Base-by-base conservation (phyloP, 1,284 basidiomycete species). In the Ustilago tritici region DNA sequence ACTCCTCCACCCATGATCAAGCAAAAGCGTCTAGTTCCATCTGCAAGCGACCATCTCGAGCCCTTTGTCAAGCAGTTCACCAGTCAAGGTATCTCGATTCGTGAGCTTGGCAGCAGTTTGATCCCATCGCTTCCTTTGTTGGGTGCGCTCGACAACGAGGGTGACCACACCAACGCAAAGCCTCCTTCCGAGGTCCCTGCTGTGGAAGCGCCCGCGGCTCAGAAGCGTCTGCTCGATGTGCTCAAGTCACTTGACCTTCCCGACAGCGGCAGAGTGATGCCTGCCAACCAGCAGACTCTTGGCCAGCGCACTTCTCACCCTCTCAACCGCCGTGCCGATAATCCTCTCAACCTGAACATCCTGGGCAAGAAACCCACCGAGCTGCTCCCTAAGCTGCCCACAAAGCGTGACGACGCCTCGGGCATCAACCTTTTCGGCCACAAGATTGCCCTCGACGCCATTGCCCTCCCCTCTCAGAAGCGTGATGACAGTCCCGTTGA, bases 111-210 rank as follows among this genome's bases (percentile, higher is more conserved):
- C 31, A 11, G 38, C 56, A 76, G 68, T 46, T 28, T 70, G 28
- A 17, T 70, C 4, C 67, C 73, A 11, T 47, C 46, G 7, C 73
- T 76, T 15, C 67, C 73, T 15, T 49, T 76, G 36, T 31, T 76
- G 5, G 73, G 68, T 28, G 12, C 35, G n/a, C 64, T 76, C 54
- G 73, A 76, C 67, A 67, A 76, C 56, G 73, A 76, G 58, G 73
- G 73, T 14, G 62, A 70, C 23, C 61, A 70, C 58, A 70, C 61
- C 64, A 70, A 67, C 61, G 64, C 50, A n/a, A 49, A 19, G 17
- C 64, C 56, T 53, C 56, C 58, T 31, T n/a, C 47, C 8, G 43
- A 46, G 43, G 43, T 19, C 11, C 43, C 43, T 19, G 43, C 43
- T 32, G 43, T 58, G 28, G 23, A 28, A 28, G 23, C 2, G 23